Evolutionary conservation across 441 rosid genomes (phyloP).

Genomic region (Erodium chrysanthum): DNA sequence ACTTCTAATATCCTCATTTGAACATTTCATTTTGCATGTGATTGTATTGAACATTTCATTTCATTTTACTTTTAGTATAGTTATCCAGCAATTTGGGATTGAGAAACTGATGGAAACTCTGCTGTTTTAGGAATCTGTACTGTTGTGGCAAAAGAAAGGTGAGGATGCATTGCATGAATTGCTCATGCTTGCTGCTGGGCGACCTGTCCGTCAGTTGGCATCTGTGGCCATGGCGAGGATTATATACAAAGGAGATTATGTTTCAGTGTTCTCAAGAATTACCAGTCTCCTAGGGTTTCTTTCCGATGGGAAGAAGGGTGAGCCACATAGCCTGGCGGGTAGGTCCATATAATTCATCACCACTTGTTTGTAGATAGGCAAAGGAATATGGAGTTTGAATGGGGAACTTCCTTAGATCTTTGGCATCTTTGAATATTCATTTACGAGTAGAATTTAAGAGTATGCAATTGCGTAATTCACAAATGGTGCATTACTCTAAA

Average conservation of each 20-base stretch:
- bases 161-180: conserved; percentile 82
- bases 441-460: too few relatives aligned
- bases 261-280: conserved; percentile 81
- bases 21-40: too few relatives aligned
- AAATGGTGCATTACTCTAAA: too few relatives aligned
- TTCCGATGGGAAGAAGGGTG: conserved; percentile 71
- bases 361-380: too few relatives aligned
- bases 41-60: too few relatives aligned
- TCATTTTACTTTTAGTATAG: too few relatives aligned
- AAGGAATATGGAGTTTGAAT: too few relatives aligned
- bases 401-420: too few relatives aligned
- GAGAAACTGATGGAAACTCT: conserved; percentile 6
- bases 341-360: conserved; percentile 17
- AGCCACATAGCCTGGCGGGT: conserved; percentile 88
- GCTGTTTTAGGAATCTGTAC: conserved; percentile 56
- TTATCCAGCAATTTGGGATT: too few relatives aligned
- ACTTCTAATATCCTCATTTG: too few relatives aligned
- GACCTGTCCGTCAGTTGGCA: conserved; percentile 86
- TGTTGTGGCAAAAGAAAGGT: conserved; percentile 84
- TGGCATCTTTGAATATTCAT: too few relatives aligned
- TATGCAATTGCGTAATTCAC: too few relatives aligned
- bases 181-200: conserved; percentile 63
- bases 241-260: conserved; percentile 68
- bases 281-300: conserved; percentile 92
- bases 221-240: conserved; percentile 90